Percentiles rank a stretch among this genome's conserved stretches.
phyloP scores from a whole-genome alignment of 495 filamentous ascomycete genomes.

The Hypomontagnella submonticulosa region DNA sequence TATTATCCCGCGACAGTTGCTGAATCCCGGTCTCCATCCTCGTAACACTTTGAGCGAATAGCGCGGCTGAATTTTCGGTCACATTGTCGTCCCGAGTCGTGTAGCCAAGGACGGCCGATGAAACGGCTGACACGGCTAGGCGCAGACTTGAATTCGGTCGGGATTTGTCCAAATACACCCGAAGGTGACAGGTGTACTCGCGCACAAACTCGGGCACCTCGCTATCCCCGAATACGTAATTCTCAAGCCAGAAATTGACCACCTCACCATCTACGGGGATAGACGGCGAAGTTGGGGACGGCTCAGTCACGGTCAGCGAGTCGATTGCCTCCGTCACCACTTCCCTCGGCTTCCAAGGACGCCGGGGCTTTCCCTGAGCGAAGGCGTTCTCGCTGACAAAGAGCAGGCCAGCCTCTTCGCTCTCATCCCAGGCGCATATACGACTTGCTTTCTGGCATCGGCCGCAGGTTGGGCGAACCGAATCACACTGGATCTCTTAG shows the following conservation, averaged over 20 bases:
- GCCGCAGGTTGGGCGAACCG: constrained; percentile 36
- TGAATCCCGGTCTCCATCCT: constrained; percentile 12
- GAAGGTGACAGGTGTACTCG: constrained; percentile 41
- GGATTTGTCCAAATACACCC: constrained; percentile 28
- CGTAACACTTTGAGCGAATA: constrained; percentile 36
- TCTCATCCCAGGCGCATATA: constrained; percentile 43
- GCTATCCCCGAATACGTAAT: constrained; percentile 24
- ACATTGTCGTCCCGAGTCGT: constrained; percentile 23
- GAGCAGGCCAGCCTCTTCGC: constrained; percentile 42
- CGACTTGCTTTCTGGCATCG: constrained; percentile 47
- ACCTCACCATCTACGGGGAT: constrained; percentile 28
- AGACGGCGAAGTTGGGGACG: constrained; percentile 16
- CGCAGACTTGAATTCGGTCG: constrained; percentile 42
- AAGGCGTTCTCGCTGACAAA: constrained; percentile 52
- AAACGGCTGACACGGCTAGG: constrained; percentile 46
- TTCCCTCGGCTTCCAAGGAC: constrained; percentile 35
- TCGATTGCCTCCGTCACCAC: constrained; percentile 8
- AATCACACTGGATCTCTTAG: constrained; percentile 46
- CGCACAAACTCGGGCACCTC: constrained; percentile 32
- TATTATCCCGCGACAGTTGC: constrained; percentile 38
- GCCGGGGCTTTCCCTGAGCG: constrained; percentile 47
- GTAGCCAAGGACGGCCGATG: constrained; percentile 46
- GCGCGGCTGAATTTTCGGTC: constrained; percentile 27
- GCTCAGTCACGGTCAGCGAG: neutral
- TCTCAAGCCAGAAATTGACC: constrained; percentile 28